These are phyloP conservation scores for Tricholoma terreum DNA, from an alignment of 768 basidiomycete species.

Conservation along the genomic window DNA sequence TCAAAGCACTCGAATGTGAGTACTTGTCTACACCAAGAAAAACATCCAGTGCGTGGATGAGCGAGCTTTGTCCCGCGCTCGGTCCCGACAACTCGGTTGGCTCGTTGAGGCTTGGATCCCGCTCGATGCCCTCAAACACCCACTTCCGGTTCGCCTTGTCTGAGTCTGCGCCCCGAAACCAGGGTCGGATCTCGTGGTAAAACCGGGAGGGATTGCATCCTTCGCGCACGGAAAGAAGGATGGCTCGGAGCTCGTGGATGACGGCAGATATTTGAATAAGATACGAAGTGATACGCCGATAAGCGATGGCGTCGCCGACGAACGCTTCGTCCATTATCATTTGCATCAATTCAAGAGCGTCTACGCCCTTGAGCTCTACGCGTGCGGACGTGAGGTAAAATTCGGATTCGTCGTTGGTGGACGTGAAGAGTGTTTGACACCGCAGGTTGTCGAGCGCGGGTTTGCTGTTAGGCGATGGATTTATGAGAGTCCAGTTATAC, in stretches of 20 bases:
- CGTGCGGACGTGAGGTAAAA: constrained; percentile 87
- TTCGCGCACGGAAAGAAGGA: constrained; percentile 63
- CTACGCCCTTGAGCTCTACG: constrained; percentile 83
- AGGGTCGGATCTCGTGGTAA: constrained; percentile 71
- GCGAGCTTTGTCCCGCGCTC: constrained; percentile 77
- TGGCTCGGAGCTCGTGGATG: constrained; percentile 57
- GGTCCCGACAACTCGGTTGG: constrained; percentile 68
- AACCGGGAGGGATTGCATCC: constrained; percentile 73
- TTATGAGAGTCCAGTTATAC: constrained; percentile 70
- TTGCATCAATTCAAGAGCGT: constrained; percentile 84
- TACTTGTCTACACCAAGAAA: constrained; percentile 64
- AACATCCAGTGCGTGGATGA: constrained; percentile 71
- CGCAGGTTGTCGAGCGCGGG: constrained; percentile 60
- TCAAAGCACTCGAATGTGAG: not conserved
- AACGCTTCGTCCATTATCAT: constrained; percentile 85
- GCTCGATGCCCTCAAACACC: constrained; percentile 60
- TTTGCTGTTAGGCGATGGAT: constrained; percentile 31
- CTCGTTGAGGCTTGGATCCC: constrained; percentile 38
- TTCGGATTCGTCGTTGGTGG: constrained; percentile 74
- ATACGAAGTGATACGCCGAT: constrained; percentile 61
- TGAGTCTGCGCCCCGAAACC: constrained; percentile 74
- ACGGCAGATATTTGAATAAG: constrained; percentile 60
- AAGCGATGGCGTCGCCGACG: constrained; percentile 64
- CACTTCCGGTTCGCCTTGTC: constrained; percentile 40
- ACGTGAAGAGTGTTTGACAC: constrained; percentile 70